Evolutionary conservation across 768 basidiomycete species (phyloP).

Genomic region (Hebeloma cylindrosporum): DNA sequence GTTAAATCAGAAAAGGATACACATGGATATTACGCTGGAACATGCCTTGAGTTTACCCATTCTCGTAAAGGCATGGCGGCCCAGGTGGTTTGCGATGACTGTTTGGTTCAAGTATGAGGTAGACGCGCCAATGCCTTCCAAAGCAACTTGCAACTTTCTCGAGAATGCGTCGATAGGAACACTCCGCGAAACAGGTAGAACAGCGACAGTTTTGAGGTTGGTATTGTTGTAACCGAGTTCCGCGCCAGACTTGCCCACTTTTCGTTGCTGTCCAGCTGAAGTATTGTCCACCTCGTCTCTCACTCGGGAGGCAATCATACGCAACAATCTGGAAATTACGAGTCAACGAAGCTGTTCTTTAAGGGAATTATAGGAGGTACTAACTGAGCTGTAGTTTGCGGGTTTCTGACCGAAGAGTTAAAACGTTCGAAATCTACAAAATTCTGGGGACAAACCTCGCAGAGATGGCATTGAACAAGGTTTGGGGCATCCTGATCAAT

Average conservation of each 20-base stretch:
- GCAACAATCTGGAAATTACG: slow-evolving; percentile 57
- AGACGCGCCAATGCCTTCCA: slow-evolving; percentile 92
- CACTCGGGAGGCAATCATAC: slow-evolving; percentile 92
- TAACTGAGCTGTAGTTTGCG: slow-evolving; percentile 82
- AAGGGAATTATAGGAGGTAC: slow-evolving; percentile 21
- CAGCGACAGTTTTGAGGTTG: slow-evolving; percentile 92
- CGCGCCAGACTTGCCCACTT: slow-evolving; percentile 48
- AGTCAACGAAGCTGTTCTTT: neutral
- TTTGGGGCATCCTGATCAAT: slow-evolving; percentile 94
- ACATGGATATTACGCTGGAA: slow-evolving; percentile 1
- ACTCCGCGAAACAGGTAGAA: slow-evolving; percentile 83
- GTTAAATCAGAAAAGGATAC: neutral
- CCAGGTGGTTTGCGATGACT: slow-evolving; percentile 87
- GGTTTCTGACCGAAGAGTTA: slow-evolving; percentile 51
- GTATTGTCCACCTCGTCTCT: slow-evolving; percentile 76
- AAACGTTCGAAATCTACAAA: neutral
- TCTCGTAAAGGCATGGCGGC: slow-evolving; percentile 90
- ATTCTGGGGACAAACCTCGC: slow-evolving; percentile 52
- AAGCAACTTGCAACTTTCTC: slow-evolving; percentile 79
- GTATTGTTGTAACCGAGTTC: slow-evolving; percentile 76
- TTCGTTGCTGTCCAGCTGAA: slow-evolving; percentile 37
- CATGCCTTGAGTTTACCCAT: slow-evolving; percentile 96
- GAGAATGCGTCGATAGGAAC: slow-evolving; percentile 91
- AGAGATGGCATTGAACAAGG: slow-evolving; percentile 96
- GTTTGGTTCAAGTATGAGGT: slow-evolving; percentile 94